These are phyloP conservation scores for Phymatotrichopsis omnivora DNA, from an alignment of 2,329 filamentous ascomycete species.

Conservation along the genomic window DNA sequence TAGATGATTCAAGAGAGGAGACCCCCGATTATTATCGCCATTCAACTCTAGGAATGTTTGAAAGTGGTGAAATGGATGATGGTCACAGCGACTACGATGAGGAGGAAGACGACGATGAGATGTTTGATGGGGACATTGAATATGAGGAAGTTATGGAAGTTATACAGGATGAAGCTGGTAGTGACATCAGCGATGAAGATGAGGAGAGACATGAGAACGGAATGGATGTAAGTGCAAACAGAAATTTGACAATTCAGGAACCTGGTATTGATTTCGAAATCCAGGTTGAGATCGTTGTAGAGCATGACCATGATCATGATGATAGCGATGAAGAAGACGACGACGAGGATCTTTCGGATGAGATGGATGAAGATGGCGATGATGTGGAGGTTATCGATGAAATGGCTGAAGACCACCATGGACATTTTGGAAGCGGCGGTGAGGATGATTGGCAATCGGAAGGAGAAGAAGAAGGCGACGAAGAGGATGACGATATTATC, in stretches of 20 bases:
- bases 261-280: conserved; percentile 37
- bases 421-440: conserved; percentile 52
- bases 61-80: conserved; percentile 69
- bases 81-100: conserved; percentile 56
- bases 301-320: conserved; percentile 55
- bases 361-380: conserved; percentile 51
- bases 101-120: conserved; percentile 73
- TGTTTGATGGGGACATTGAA: conserved; percentile 76
- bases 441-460: conserved; percentile 37
- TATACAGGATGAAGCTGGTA: conserved; percentile 55
- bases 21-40: conserved; percentile 96
- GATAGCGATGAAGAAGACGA: conserved; percentile 52
- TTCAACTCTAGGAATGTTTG: conserved; percentile 88
- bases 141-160: conserved; percentile 82
- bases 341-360: conserved; percentile 48
- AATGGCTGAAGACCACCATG: conserved; percentile 40
- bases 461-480: conserved; percentile 39
- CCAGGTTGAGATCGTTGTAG: conserved; percentile 66
- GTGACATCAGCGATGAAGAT: conserved; percentile 86
- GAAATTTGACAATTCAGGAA: conserved; percentile 4
- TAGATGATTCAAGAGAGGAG: conserved; percentile 70
- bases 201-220: conserved; percentile 49
- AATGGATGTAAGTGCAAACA: conserved; percentile 30
- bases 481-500: conserved; percentile 40
- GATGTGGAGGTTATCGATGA: conserved; percentile 49